phyloP scores from a whole-genome alignment of 176 grass and related monocot species.

The Lolium perenne region DNA sequence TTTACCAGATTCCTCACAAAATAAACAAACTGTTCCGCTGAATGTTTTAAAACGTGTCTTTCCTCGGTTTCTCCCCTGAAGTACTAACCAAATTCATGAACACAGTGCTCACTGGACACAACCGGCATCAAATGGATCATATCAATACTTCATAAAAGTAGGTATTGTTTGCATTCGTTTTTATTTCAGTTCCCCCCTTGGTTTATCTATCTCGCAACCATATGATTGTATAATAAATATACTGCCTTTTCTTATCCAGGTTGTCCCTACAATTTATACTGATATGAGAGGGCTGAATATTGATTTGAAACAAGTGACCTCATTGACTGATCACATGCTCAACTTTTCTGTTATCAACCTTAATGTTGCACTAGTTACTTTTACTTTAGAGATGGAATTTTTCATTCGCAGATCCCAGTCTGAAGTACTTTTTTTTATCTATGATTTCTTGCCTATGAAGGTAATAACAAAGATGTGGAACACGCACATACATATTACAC shows the following conservation, averaged over 20 bases:
- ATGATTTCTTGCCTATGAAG: slow-evolving; percentile 97
- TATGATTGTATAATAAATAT: slow-evolving; percentile 9
- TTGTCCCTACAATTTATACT: slow-evolving; percentile 87
- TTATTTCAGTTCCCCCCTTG: slow-evolving; percentile 1
- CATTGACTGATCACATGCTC: slow-evolving; percentile 23
- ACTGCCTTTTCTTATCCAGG: slow-evolving; percentile 51
- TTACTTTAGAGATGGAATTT: slow-evolving; percentile 73
- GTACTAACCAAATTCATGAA: slow-evolving; percentile 37
- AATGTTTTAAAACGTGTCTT: no score
- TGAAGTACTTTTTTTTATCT: slow-evolving; percentile 80
- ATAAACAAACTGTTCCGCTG: slow-evolving; percentile 79
- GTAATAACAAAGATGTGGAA: slow-evolving; percentile 40
- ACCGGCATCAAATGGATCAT: slow-evolving; percentile 72
- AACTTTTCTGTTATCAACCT: background rate
- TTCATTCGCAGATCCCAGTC: slow-evolving; percentile 55
- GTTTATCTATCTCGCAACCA: slow-evolving; percentile 19
- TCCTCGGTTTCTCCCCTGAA: slow-evolving; percentile 7
- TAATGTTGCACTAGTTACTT: slow-evolving; percentile 31
- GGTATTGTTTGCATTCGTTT: background rate
- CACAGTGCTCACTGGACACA: slow-evolving; percentile 85
- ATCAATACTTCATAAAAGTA: slow-evolving; percentile 98
- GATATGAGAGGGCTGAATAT: slow-evolving; percentile 74
- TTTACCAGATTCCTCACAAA: slow-evolving; percentile 80
- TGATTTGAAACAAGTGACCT: slow-evolving; percentile 74
- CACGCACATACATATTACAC: background rate